These are phyloP conservation scores for Mucor racemosus DNA, from an alignment of 371 early-diverging fungal species.

Conservation along the genomic window DNA sequence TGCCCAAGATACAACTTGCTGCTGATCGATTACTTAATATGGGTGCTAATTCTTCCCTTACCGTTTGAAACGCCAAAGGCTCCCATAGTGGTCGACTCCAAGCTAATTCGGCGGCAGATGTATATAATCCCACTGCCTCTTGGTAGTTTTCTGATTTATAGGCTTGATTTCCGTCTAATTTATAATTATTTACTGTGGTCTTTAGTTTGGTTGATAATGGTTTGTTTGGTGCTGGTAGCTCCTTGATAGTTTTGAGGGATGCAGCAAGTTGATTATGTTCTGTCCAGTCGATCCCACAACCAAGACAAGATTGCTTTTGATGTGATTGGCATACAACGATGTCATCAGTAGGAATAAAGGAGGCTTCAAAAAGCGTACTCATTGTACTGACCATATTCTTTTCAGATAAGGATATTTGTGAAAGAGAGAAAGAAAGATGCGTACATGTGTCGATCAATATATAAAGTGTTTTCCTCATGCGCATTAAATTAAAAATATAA, in stretches of 20 bases:
- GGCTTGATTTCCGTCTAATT: constrained; percentile 70
- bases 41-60: constrained; percentile 69
- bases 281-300: constrained; percentile 52
- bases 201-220: constrained; percentile 57
- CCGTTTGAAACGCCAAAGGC: constrained; percentile 55
- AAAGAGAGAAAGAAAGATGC: neutral
- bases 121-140: constrained; percentile 70
- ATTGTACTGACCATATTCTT: neutral
- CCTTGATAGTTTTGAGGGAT: constrained; percentile 45
- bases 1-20: constrained; percentile 61
- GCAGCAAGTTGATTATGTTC: constrained; percentile 55
- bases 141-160: constrained; percentile 66
- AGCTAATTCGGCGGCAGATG: constrained; percentile 67
- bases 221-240: constrained; percentile 68
- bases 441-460: neutral
- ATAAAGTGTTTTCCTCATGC: neutral
- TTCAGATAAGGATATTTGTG: neutral
- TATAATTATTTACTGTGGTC: constrained; percentile 63
- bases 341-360: constrained; percentile 2
- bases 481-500: neutral
- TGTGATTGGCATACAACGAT: constrained; percentile 53
- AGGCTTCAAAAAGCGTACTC: neutral
- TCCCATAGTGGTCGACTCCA: constrained; percentile 79
- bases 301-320: constrained; percentile 46
- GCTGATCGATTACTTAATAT: constrained; percentile 75